Evolutionary conservation across 768 basidiomycete species (phyloP).

Genomic region (Glaciozyma antarctica): DNA sequence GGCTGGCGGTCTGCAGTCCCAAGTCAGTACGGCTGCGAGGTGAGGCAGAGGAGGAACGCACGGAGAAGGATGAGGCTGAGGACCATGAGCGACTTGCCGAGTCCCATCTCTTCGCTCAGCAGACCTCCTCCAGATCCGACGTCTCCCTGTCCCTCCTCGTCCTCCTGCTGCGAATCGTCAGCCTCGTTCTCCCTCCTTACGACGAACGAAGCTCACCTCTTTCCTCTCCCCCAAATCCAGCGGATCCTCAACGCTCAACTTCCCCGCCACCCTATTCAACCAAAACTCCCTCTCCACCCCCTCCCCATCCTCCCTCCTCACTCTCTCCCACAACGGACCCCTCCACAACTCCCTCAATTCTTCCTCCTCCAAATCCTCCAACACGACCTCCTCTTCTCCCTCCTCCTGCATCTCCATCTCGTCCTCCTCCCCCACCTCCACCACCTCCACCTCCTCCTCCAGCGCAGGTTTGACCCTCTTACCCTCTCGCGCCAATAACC

Average conservation of each 20-base stretch:
- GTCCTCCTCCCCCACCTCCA: not conserved
- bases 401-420: not conserved
- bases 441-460: not conserved
- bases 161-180: slow-evolving; percentile 19
- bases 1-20: slow-evolving; percentile 11
- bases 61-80: slow-evolving; percentile 39
- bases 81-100: slow-evolving; percentile 44
- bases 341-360: not conserved
- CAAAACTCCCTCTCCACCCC: slow-evolving; percentile 16
- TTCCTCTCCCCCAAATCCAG: not conserved
- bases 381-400: not conserved
- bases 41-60: slow-evolving; percentile 15
- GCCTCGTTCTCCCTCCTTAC: slow-evolving; percentile 9
- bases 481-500: slow-evolving; percentile 38
- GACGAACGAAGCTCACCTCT: slow-evolving; percentile 2
- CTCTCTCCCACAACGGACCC: slow-evolving; percentile 23
- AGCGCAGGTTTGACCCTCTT: slow-evolving; percentile 2
- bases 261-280: slow-evolving; percentile 12
- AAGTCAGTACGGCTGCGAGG: no score
- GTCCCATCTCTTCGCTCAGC: slow-evolving; percentile 44
- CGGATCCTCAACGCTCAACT: not conserved
- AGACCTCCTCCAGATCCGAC: slow-evolving; percentile 34
- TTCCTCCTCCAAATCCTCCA: slow-evolving; percentile 5
- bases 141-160: slow-evolving; percentile 6
- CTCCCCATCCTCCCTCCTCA: slow-evolving; percentile 10